Conservation (phyloP, 2,329 filamentous ascomycete species). For the Pyricularia sp. region DNA sequence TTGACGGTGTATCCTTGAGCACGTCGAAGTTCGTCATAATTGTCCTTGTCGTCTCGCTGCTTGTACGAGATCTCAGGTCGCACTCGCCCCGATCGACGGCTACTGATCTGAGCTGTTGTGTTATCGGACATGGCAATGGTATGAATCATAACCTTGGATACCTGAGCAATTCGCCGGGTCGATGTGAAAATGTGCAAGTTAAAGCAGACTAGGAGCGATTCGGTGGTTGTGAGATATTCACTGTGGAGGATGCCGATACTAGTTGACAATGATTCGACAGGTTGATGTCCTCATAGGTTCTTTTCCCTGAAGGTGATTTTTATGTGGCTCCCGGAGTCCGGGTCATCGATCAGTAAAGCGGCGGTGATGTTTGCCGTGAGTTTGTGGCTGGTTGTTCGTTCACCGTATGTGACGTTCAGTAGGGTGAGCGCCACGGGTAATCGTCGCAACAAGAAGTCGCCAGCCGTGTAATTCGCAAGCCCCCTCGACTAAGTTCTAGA, state of each 20-base stretch:
- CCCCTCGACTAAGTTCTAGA: background rate
- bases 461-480: background rate
- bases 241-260: background rate
- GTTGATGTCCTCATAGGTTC: background rate
- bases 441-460: background rate
- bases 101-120: background rate
- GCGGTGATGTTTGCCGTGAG: background rate
- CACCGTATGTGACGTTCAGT: background rate
- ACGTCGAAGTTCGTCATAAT: conserved; percentile 1
- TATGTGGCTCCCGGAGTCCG: background rate
- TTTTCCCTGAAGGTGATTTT: too few species aligned
- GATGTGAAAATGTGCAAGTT: background rate
- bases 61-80: background rate
- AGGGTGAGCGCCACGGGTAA: too few species aligned
- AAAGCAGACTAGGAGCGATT: background rate
- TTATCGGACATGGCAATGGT: background rate
- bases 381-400: background rate
- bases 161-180: background rate
- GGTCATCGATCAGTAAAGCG: background rate
- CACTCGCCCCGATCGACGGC: background rate
- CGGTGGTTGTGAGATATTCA: background rate
- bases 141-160: background rate
- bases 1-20: conserved; percentile 5
- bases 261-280: background rate
- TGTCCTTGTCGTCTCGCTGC: background rate